Evolutionary conservation across 768 basidiomycete species (phyloP), one percentile per base, ranked within the genome.

Genomic region (Fomitopsis pulvina): DNA sequence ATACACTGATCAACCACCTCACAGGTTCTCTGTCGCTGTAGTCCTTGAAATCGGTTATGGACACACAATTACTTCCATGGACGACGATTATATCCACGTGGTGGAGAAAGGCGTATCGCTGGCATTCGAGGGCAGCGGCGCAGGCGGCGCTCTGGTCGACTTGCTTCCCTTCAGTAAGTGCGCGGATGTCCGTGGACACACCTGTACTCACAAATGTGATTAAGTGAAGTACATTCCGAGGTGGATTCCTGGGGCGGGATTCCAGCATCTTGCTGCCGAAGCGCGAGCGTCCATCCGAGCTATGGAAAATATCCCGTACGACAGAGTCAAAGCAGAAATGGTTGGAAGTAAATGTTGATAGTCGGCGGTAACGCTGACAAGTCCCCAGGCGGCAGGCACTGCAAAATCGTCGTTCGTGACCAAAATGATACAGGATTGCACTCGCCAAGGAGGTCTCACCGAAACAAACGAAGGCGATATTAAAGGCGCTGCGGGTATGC

Each of bases 181-280:
- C n/a, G n/a, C n/a, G n/a, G n/a, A n/a, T 53, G 48, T 37, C 24
- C 54, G n/a, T n/a, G n/a, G 57, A 48, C 41, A 9, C 29, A 5
- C 32, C n/a, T 39, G 9, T 8, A 2, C 6, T n/a, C 1, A 4
- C 12, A 25, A 20, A 2, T 4, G 2, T 2, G 7, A 27, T 22
- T 22, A 34, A 60, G 59, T 64, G 39, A 49, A 54, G 25, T 43
- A 57, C 18, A 37, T 65, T 1, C 69, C 69, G 3, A 40, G 30
- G 9, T 68, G 69, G 67, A 51, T 71, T 18, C 69, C 69, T 0
- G 67, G 66, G 2, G 56, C 66, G 0, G 54, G 40, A 6, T 70
- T 62, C 56, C 65, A 65, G 43, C 42, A 50, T 16, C 53, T 60
- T 32, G 60, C 56, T 0, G 10, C n/a, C 2, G 38, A 34, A 5